These are phyloP conservation scores for Russula olivacea DNA, from an alignment of 768 basidiomycete species.

Conservation along the genomic window DNA sequence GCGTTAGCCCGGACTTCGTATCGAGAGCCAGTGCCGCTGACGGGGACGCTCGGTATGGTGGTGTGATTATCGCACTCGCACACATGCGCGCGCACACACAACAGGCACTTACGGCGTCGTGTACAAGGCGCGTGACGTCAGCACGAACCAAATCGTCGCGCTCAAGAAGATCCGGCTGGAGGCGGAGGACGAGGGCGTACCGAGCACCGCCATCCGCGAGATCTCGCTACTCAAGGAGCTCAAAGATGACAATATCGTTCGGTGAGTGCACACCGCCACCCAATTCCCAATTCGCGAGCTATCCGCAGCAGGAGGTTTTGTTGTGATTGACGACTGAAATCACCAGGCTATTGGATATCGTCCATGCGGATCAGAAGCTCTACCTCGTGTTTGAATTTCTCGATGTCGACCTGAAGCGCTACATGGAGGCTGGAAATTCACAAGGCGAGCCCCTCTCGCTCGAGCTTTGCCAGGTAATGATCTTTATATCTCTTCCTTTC, in stretches of 20 bases:
- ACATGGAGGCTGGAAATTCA: constrained; percentile 85
- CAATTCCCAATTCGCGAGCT: not conserved
- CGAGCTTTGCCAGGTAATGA: constrained; percentile 73
- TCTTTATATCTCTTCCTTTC: not conserved
- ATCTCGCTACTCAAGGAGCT: constrained; percentile 96
- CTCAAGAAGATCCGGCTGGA: constrained; percentile 98
- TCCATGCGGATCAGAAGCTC: constrained; percentile 94
- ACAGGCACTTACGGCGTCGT: constrained; percentile 97
- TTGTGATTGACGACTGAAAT: not conserved
- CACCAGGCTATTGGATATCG: constrained; percentile 87
- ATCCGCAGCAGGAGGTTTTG: not conserved
- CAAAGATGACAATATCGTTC: constrained; percentile 93
- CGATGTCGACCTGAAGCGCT: constrained; percentile 93
- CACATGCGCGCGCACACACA: not conserved
- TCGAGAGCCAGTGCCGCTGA: not conserved
- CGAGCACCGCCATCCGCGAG: constrained; percentile 95
- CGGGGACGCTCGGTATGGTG: not conserved
- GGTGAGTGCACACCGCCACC: constrained; percentile 41
- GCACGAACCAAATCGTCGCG: constrained; percentile 79
- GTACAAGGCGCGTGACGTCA: constrained; percentile 88
- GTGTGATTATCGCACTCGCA: not conserved
- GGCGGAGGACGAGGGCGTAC: constrained; percentile 98
- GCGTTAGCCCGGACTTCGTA: not conserved
- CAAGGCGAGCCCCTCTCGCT: constrained; percentile 64
- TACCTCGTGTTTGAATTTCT: constrained; percentile 98